A percentile compares a stretch with the other conserved stretches of the same genome.
These are phyloP conservation scores for Naematelia encephala DNA, from an alignment of 768 basidiomycete species.

Conservation along the genomic window DNA sequence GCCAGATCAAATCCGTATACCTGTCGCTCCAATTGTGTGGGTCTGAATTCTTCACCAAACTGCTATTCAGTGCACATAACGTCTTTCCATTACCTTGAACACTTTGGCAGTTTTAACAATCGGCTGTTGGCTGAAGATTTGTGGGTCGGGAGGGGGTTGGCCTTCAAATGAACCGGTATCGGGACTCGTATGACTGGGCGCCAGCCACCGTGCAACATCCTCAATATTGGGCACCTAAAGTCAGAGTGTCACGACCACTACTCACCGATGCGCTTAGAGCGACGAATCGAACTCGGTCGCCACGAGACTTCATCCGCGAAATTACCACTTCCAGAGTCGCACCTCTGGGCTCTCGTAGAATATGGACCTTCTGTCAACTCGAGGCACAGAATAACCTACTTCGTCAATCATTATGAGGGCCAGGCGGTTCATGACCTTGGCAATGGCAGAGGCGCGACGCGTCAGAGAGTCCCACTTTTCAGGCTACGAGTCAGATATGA, in stretches of 20 bases:
- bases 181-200: conserved; percentile 31
- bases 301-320: conserved; percentile 81
- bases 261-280: conserved; percentile 83
- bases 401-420: conserved; percentile 87
- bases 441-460: conserved; percentile 58
- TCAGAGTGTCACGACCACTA: not conserved
- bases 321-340: conserved; percentile 92
- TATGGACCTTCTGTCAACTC: conserved; percentile 66
- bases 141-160: not conserved
- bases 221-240: conserved; percentile 67
- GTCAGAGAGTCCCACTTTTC: conserved; percentile 98
- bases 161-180: not conserved
- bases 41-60: conserved; percentile 92
- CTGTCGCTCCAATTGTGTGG: conserved; percentile 70
- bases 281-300: conserved; percentile 70
- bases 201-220: conserved; percentile 87
- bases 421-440: conserved; percentile 67
- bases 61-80: conserved; percentile 44
- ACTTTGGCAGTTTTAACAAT: conserved; percentile 55
- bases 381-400: conserved; percentile 53
- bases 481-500: conserved; percentile 53
- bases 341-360: conserved; percentile 83
- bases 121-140: not conserved
- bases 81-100: conserved; percentile 60
- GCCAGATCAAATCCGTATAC: conserved; percentile 67